Percentiles rank a stretch among this genome's conserved stretches.
phyloP scores from a whole-genome alignment of 805 yeast genomes.

The Metschnikowia gelsemii region DNA sequence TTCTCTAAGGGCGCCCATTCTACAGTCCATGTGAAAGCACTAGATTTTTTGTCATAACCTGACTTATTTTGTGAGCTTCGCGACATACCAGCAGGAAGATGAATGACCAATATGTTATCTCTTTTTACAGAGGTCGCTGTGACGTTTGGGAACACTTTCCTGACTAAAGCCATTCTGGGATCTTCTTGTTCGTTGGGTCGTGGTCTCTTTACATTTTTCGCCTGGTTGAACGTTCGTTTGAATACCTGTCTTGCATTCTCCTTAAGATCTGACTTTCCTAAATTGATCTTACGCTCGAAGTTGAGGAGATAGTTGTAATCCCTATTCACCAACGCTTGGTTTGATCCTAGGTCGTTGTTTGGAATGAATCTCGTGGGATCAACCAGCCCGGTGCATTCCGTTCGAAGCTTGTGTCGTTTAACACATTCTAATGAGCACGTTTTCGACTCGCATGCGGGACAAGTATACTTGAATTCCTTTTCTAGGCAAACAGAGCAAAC shows the following conservation, averaged over 20 bases:
- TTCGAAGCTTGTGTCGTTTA: slow-evolving; percentile 60
- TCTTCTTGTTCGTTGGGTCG: slow-evolving; percentile 20
- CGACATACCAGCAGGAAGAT: slow-evolving; percentile 73
- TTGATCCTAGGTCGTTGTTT: slow-evolving; percentile 41
- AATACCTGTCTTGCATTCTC: slow-evolving; percentile 43
- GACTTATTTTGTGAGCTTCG: slow-evolving; percentile 63
- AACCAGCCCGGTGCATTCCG: slow-evolving; percentile 64
- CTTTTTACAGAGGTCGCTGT: slow-evolving; percentile 38
- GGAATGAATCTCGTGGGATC: slow-evolving; percentile 61
- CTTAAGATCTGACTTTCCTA: slow-evolving; percentile 55
- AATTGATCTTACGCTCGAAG: slow-evolving; percentile 57
- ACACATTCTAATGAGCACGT: slow-evolving; percentile 77
- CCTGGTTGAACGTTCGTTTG: slow-evolving; percentile 25
- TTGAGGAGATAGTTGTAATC: slow-evolving; percentile 75
- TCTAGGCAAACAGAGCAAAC: slow-evolving; percentile 37
- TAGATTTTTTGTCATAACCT: slow-evolving; percentile 62
- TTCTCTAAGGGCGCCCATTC: slow-evolving; percentile 59
- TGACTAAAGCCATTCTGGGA: slow-evolving; percentile 25
- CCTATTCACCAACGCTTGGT: slow-evolving; percentile 59
- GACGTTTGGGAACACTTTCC: slow-evolving; percentile 25
- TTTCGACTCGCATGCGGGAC: slow-evolving; percentile 70
- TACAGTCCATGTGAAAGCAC: slow-evolving; percentile 72
- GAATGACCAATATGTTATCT: slow-evolving; percentile 65
- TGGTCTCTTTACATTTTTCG: slow-evolving; percentile 15
- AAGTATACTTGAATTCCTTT: slow-evolving; percentile 59